Percentiles rank a stretch among this genome's conserved stretches.
Conservation (phyloP, 768 basidiomycete species). For the Ephemerocybe angulata region DNA sequence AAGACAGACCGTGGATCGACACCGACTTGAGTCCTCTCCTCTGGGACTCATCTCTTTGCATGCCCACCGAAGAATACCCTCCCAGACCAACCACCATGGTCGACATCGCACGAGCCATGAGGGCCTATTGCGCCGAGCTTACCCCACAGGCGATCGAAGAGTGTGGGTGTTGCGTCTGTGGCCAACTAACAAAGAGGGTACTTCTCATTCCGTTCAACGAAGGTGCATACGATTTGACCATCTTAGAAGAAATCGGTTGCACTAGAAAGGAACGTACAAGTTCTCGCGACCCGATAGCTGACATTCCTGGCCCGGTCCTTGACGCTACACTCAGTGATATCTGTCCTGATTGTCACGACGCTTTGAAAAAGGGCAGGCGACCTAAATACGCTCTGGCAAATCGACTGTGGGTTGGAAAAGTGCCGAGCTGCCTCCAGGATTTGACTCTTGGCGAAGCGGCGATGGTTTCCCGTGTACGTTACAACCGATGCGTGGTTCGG, state of each 20-base stretch:
- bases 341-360: neutral
- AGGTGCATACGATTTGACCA: neutral
- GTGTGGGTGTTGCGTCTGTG: conserved; percentile 24
- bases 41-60: neutral
- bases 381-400: conserved; percentile 1
- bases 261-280: neutral
- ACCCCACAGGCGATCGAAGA: conserved; percentile 14
- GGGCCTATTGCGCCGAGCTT: conserved; percentile 6
- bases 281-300: neutral
- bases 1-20: neutral
- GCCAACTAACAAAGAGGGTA: conserved; percentile 7
- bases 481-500: neutral
- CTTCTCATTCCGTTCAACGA: conserved; percentile 16
- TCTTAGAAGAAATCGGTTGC: neutral
- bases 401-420: conserved; percentile 1
- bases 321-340: neutral
- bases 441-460: conserved; percentile 1
- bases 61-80: neutral
- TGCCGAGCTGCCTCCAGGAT: neutral
- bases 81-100: neutral
- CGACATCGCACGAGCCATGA: neutral
- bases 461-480: neutral
- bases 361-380: neutral
- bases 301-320: neutral
- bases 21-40: neutral